Conservation (phyloP, 1,284 basidiomycete species). For the Ganoderma sinense region DNA sequence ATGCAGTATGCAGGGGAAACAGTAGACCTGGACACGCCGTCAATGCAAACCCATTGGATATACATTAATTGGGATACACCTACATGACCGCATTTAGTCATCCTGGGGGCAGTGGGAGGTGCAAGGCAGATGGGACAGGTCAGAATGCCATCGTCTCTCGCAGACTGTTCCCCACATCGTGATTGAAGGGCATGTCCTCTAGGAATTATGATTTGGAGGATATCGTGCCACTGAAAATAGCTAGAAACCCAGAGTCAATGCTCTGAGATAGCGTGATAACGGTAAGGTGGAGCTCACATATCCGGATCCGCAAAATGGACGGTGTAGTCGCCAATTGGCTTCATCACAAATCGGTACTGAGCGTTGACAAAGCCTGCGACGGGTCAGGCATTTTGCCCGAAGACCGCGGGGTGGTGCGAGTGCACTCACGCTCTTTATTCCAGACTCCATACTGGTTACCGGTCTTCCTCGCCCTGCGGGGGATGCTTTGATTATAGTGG, state of each 20-base stretch:
- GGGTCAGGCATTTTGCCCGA: constrained; percentile 15
- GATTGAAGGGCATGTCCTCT: constrained; percentile 67
- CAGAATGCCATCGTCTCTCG: constrained; percentile 65
- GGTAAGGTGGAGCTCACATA: constrained; percentile 64
- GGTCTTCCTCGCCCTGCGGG: constrained; percentile 77
- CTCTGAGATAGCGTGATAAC: constrained; percentile 18
- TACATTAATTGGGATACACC: constrained; percentile 39
- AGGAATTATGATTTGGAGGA: constrained; percentile 94
- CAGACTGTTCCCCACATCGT: constrained; percentile 45
- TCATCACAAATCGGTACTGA: constrained; percentile 93
- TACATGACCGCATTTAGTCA: constrained; percentile 98
- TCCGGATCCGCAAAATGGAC: constrained; percentile 96
- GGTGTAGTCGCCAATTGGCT: constrained; percentile 90
- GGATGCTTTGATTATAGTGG: constrained; percentile 60
- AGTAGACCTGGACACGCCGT: constrained; percentile 70
- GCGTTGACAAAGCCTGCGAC: constrained; percentile 88
- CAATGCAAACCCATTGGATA: constrained; percentile 22
- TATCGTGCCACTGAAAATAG: constrained; percentile 96
- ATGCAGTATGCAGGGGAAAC: constrained; percentile 92
- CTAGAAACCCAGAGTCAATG: constrained; percentile 48
- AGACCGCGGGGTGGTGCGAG: neutral
- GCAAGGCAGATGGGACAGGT: constrained; percentile 96
- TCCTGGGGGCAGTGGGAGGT: constrained; percentile 89
- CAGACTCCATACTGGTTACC: constrained; percentile 70
- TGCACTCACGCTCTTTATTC: constrained; percentile 86